A percentile compares a stretch with the other conserved stretches of the same genome.
phyloP scores from a whole-genome alignment of 208 protist genomes.

The Tritrichomonas foetus region DNA sequence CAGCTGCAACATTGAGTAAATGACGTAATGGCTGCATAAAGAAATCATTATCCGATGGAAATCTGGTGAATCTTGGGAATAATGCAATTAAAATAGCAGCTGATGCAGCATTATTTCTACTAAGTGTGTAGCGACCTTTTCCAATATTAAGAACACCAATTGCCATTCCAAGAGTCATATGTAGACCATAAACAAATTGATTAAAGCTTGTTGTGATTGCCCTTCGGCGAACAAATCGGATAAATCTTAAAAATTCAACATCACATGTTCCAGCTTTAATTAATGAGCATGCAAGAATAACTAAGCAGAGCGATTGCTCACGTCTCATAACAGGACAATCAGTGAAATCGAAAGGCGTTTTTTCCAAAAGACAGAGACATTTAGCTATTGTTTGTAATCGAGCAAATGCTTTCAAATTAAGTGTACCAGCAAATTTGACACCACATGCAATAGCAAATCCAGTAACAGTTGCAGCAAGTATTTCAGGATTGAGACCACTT shows the following conservation, averaged over 20 bases:
- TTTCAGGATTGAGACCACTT: not conserved
- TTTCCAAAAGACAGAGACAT: not conserved
- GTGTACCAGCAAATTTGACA: slow-evolving; percentile 7
- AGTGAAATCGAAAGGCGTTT: slow-evolving; percentile 5
- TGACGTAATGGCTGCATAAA: not conserved
- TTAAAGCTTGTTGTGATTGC: not conserved
- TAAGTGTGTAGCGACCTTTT: not conserved
- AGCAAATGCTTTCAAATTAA: not conserved
- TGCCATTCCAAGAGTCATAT: not conserved
- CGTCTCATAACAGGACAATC: not conserved
- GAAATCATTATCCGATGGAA: not conserved
- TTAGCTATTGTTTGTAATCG: not conserved
- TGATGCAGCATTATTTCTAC: not conserved
- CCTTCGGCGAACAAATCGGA: not conserved
- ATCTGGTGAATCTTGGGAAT: not conserved
- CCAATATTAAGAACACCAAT: not conserved
- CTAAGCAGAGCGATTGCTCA: not conserved
- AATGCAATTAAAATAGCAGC: not conserved
- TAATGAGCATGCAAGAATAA: not conserved
- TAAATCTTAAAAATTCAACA: not conserved
- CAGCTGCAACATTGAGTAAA: not conserved
- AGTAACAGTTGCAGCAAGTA: not conserved
- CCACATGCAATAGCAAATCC: slow-evolving; percentile 29
- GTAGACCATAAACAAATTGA: not conserved
- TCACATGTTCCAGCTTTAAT: slow-evolving; percentile 36